Evolutionary conservation across 2,329 filamentous ascomycete genomes (phyloP).

Genomic region (Macroventuria anomochaeta): DNA sequence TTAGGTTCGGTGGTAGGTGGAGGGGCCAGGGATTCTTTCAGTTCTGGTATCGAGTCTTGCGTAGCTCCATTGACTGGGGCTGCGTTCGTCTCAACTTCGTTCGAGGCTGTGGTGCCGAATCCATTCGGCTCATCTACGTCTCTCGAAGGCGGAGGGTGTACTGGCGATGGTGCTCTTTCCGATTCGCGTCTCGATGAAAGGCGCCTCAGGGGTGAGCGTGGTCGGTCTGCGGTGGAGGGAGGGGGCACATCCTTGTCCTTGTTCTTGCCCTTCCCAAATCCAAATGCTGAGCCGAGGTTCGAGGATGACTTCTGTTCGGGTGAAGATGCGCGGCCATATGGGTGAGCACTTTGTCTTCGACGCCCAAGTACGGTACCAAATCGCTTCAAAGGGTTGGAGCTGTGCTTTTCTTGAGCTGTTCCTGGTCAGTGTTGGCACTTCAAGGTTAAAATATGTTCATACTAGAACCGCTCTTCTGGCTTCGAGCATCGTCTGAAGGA

Average conservation of each 20-base stretch:
- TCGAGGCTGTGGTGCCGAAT: constrained; percentile 28
- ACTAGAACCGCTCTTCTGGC: constrained; percentile 56
- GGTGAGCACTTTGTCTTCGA: constrained; percentile 48
- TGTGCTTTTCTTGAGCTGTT: constrained; percentile 46
- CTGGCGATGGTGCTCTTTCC: constrained; percentile 44
- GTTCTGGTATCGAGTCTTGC: constrained; percentile 44
- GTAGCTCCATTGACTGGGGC: constrained; percentile 39
- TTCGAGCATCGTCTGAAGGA: constrained; percentile 60
- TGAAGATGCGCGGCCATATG: constrained; percentile 49
- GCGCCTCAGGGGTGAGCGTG: constrained; percentile 42
- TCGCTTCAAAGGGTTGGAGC: constrained; percentile 48
- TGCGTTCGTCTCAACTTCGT: constrained; percentile 26
- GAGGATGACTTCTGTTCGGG: constrained; percentile 60
- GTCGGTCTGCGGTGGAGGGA: constrained; percentile 39
- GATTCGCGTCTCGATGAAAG: constrained; percentile 39
- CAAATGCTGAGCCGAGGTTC: constrained; percentile 65
- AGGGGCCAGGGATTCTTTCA: constrained; percentile 47
- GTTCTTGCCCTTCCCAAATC: constrained; percentile 69
- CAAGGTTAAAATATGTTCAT: background rate
- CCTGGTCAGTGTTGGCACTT: constrained; percentile 14
- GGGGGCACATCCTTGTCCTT: constrained; percentile 62
- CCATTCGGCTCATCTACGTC: constrained; percentile 43
- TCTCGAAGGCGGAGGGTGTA: constrained; percentile 35
- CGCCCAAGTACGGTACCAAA: constrained; percentile 51
- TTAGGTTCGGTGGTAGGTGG: constrained; percentile 31